Evolutionary conservation across 306 rosid species (phyloP), one percentile per base, ranked within the genome.

Genomic region (Trifolium subterraneum): DNA sequence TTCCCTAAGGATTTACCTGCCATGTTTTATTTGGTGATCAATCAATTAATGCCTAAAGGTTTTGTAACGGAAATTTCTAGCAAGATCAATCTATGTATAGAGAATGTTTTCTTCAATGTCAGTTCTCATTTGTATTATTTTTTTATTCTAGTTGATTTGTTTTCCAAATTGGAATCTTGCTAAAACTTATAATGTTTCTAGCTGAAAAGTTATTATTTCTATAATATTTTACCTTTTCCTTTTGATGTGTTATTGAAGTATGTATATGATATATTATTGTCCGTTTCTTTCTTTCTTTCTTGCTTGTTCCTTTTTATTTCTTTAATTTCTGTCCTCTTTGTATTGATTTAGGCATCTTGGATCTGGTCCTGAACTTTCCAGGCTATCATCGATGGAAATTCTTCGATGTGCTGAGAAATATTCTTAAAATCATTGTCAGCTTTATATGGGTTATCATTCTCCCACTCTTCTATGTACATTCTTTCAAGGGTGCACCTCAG

Each of bases 311-410:
- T 51, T 13, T 27, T 33, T 42, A 75, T 61, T 79, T 68, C 64
- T 64, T 19, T 55, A 45, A 47, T 73, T 47, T 62, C 29, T 51
- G 50, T 81, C 27, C 60, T 59, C 80, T 73, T 29, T 68, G 70
- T 85, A 72, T 69, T 80, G 58, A 65, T 85, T 76, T 80, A 94
- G 99, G 97, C 83, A 77, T 87, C 77, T 72, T 94, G 92, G 99
- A 94, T 86, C 79, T 94, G 55, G 19, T 79, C 84, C 75, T 94
- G 84, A 94, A 94, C 87, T 94, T 90, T 70, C 96, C 99, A 6
- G 99, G 99, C 75, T 88, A 80, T 81, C 96, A 82, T 75, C 84
- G 92, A 72, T 92, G 97, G 95, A 88, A 74, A 86, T 94, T 90
- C 85, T 76, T 84, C 63, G 90, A 79, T 65, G 89, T 88, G 69